A percentile compares a stretch with the other conserved stretches of the same genome.
Conservation (phyloP, 164 flowering plant species). For the Brasenia schreberi region DNA sequence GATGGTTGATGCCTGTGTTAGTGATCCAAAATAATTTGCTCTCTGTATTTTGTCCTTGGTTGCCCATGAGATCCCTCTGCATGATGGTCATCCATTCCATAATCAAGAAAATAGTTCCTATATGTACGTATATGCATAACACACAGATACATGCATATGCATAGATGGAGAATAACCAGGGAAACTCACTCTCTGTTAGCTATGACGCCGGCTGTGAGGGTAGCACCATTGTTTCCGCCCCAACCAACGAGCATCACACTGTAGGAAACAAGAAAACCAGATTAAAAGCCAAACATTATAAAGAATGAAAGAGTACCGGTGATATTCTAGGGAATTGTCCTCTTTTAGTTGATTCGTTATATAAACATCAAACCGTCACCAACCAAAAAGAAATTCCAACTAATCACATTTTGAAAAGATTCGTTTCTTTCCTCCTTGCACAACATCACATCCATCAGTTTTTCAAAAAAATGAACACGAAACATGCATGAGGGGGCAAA, state of each 20-base stretch:
- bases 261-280: constrained; percentile 2
- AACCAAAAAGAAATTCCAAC: too few relatives aligned
- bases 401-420: not conserved
- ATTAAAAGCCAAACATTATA: constrained; percentile 4
- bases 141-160: not conserved
- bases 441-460: not conserved
- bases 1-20: constrained; percentile 89
- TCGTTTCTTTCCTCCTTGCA: not conserved
- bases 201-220: constrained; percentile 88
- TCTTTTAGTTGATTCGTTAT: too few relatives aligned
- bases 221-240: constrained; percentile 98
- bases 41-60: constrained; percentile 95
- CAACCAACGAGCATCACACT: constrained; percentile 99
- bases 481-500: too few relatives aligned
- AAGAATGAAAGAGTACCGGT: not conserved
- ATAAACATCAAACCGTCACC: too few relatives aligned
- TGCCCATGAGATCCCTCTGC: constrained; percentile 98
- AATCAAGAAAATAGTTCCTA: not conserved
- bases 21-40: constrained; percentile 94
- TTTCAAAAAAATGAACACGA: too few relatives aligned
- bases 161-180: not conserved
- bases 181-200: constrained; percentile 82
- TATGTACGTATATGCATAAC: too few relatives aligned
- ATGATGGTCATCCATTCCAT: not conserved
- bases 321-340: too few relatives aligned